Evolutionary conservation across 306 rosid species (phyloP).

Genomic region (Carpinus fangiana): DNA sequence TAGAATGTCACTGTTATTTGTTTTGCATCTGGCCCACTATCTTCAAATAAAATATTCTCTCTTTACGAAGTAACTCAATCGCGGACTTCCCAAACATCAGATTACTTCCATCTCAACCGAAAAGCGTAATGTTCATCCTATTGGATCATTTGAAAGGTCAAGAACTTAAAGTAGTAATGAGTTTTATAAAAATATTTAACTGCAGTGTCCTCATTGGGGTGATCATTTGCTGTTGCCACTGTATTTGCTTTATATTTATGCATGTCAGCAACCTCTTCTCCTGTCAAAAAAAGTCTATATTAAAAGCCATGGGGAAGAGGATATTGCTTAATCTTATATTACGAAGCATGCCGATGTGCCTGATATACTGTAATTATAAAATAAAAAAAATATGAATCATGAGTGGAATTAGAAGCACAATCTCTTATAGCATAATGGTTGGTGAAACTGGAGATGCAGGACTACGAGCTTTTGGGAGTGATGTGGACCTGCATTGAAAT

Average conservation of each 20-base stretch:
- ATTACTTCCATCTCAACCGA: neutral
- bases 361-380: too few species aligned
- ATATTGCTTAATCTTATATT: too few species aligned
- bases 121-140: neutral
- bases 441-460: constrained; percentile 7
- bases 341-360: too few species aligned
- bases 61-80: neutral
- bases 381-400: neutral
- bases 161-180: neutral
- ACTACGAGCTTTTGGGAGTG: neutral
- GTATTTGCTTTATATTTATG: neutral
- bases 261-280: neutral
- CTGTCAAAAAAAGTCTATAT: neutral
- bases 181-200: neutral
- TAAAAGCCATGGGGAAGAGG: neutral
- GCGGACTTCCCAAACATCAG: neutral
- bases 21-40: neutral
- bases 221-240: neutral
- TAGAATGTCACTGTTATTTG: neutral
- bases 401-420: neutral
- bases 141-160: neutral
- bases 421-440: neutral
- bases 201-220: neutral
- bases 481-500: constrained; percentile 6
- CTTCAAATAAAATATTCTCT: neutral